Conservation (phyloP, 495 filamentous ascomycete species). For the Annulohypoxylon stygium region DNA sequence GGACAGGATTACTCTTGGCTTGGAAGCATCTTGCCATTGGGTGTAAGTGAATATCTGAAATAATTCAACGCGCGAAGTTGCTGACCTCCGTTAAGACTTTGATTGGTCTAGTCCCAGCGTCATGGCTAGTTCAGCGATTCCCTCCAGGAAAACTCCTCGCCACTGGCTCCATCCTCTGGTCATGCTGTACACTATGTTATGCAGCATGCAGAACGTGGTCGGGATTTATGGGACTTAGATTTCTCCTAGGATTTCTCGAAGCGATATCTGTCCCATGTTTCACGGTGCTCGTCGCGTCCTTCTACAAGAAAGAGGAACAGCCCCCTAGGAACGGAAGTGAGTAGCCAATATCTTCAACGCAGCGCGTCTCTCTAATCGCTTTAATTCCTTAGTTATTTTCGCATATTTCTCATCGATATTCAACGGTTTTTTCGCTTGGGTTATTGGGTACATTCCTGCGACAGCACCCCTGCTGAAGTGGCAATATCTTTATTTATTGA, state of each 20-base stretch:
- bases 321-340: constrained; percentile 60
- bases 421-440: constrained; percentile 62
- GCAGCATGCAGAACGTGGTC: constrained; percentile 45
- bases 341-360: constrained; percentile 40
- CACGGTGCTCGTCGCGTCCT: constrained; percentile 38
- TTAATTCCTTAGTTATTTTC: constrained; percentile 27
- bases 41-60: constrained; percentile 23
- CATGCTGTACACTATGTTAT: constrained; percentile 42
- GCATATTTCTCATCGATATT: constrained; percentile 52
- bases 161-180: constrained; percentile 39
- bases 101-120: constrained; percentile 51
- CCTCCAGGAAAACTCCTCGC: constrained; percentile 58
- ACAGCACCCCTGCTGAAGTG: constrained; percentile 43
- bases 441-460: constrained; percentile 57
- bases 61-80: background rate
- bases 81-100: constrained; percentile 31
- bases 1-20: constrained; percentile 72
- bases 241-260: constrained; percentile 42
- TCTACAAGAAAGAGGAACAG: constrained; percentile 45
- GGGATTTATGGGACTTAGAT: constrained; percentile 50
- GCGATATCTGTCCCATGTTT: constrained; percentile 34
- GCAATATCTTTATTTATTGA: constrained; percentile 49
- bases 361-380: constrained; percentile 28
- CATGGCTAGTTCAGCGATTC: constrained; percentile 57
- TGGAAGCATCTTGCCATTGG: constrained; percentile 51